Base-by-base conservation (phyloP, 176 grass and related monocot species). In the Areca catechu region DNA sequence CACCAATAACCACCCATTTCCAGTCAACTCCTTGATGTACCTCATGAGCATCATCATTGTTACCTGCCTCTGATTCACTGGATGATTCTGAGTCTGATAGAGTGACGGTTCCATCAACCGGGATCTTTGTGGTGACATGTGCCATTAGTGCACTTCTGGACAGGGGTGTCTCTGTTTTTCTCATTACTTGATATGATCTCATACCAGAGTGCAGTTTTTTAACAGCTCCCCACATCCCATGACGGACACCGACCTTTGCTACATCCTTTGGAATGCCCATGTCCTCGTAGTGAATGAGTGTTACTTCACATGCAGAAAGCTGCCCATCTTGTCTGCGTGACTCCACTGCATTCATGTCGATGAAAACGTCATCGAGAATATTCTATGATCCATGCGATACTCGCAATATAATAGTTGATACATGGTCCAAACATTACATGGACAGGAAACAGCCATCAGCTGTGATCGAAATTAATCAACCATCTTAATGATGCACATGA, bases 261-360 rank as follows among this genome's bases (percentile, higher is more conserved):
- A 98, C 88, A 65, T 98, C 94, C 66, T 89, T 98, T 16, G 94
- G 94, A 68, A 98, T 98, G 69, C 94, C 88, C 94, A 98, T 98
- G 60, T 98, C 84, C 71, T 98, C 94, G 1, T 93, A 76, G 71
- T 98, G 94, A 58, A 93, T 1, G 56, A 98, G 68, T 49, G 84
- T 89, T 73, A 98, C 88, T 77, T 98, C 94, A 57, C 94, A 98
- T 17, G 94, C 84, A 19, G 81, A 88, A 49, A 76, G 64, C 62
- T 88, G 84, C 5, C 88, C 94, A 61, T 75, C 78, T 60, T 89
- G 73, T 58, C 89, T 98, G 18, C 75, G 72, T 0, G 94, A 92
- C 70, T 83, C 84, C 62, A 98, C 94, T 98, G 79, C 52, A 59
- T 22, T 63, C 10, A 50, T 23, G 27, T 5, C 0, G 47, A 9